phyloP scores from a whole-genome alignment of 129 eudicot genomes.

The Daucus carota region DH1_v3.0 NC_030386.2:39994501-39995000 shows the following conservation, averaged over 20 bases:
- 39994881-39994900: background rate
- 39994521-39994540: background rate
- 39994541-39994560: background rate
- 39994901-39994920: background rate
- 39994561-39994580: background rate
- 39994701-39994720: conserved; percentile 85
- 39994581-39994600: background rate
- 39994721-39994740: conserved; percentile 98
- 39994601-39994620: background rate
- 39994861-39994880: background rate
- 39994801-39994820: background rate
- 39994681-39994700: conserved; percentile 95
- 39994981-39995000: background rate
- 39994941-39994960: background rate
- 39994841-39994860: background rate
- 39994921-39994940: background rate
- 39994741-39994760: conserved; percentile 56
- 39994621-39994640: background rate
- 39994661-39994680: conserved; percentile 68
- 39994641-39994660: conserved; percentile 47
- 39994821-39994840: background rate
- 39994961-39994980: background rate
- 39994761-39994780: conserved; percentile 22
- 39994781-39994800: conserved; percentile 26
- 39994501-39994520: background rate